A percentile compares a stretch with the other conserved stretches of the same genome.
These are phyloP conservation scores for Zygoascus flipseniorum DNA, from an alignment of 805 yeast genomes.

Conservation along the genomic window DNA sequence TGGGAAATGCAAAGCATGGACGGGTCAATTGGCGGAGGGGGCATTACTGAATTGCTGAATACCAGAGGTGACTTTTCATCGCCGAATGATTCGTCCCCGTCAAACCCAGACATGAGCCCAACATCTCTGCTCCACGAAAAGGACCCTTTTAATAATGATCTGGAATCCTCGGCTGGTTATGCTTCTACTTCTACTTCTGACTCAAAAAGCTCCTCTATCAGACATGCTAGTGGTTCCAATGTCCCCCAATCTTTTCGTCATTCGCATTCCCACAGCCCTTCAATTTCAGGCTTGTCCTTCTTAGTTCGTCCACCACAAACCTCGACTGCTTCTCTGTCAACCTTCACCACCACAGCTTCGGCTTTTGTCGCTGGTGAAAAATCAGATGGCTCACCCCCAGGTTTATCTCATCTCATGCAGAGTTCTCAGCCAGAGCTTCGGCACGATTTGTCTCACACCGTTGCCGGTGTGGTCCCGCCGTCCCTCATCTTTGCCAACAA, in stretches of 20 bases:
- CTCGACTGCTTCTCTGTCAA: neutral
- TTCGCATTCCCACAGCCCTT: neutral
- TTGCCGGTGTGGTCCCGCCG: slow-evolving; percentile 1
- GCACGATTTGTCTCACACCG: neutral
- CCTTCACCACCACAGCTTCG: neutral
- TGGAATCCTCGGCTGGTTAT: neutral
- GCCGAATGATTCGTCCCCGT: neutral
- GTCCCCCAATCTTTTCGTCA: neutral
- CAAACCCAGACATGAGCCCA: neutral
- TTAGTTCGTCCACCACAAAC: neutral
- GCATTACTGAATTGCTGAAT: neutral
- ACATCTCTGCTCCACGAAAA: neutral
- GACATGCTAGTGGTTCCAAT: neutral
- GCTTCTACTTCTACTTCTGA: neutral
- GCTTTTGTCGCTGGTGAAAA: neutral
- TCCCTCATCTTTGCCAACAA: neutral
- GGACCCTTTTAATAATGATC: neutral
- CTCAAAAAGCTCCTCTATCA: neutral
- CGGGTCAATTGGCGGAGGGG: neutral
- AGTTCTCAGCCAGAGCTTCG: neutral
- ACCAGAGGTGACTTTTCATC: neutral
- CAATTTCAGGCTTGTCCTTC: neutral
- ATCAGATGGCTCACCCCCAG: neutral
- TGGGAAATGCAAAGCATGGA: slow-evolving; percentile 4
- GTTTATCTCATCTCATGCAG: neutral